phyloP scores from a whole-genome alignment of 768 basidiomycete genomes.

The Antrodiella citrinella region DNA sequence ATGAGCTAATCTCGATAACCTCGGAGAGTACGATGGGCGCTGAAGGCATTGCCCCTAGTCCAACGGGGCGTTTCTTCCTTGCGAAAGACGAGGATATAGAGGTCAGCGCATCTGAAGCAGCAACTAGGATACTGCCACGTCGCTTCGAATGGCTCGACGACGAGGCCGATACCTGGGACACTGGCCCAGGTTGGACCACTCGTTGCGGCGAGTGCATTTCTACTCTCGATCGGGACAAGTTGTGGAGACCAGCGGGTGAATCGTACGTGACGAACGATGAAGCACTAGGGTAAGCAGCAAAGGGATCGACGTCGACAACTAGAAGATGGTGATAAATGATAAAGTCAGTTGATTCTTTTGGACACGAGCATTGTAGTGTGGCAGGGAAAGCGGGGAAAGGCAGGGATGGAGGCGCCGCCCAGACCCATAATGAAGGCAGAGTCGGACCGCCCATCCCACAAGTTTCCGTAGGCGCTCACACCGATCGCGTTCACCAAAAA shows the following conservation, averaged over 20 bases:
- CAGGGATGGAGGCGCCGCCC: background rate
- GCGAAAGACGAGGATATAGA: constrained; percentile 11
- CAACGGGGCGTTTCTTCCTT: constrained; percentile 16
- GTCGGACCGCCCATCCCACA: background rate
- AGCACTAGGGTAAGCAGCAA: constrained; percentile 18
- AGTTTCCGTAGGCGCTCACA: background rate
- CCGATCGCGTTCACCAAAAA: background rate
- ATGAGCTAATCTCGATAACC: constrained; percentile 57
- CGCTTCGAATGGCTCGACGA: constrained; percentile 3
- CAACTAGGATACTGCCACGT: constrained; percentile 18
- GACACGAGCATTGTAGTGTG: background rate
- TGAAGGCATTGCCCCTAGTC: constrained; percentile 15
- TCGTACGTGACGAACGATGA: constrained; percentile 16
- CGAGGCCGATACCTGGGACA: background rate
- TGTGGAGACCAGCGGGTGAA: constrained; percentile 8
- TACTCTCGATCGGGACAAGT: constrained; percentile 1
- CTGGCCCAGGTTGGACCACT: background rate
- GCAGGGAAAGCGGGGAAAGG: background rate
- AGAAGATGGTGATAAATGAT: background rate
- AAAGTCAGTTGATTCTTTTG: background rate
- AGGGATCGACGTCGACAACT: constrained; percentile 16
- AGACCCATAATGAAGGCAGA: background rate
- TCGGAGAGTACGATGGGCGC: constrained; percentile 48
- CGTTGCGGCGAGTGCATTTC: background rate
- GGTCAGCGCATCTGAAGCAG: constrained; percentile 18